Base-by-base conservation (phyloP, 2,329 filamentous ascomycete genomes). In the Venturia oleaginea region DNA sequence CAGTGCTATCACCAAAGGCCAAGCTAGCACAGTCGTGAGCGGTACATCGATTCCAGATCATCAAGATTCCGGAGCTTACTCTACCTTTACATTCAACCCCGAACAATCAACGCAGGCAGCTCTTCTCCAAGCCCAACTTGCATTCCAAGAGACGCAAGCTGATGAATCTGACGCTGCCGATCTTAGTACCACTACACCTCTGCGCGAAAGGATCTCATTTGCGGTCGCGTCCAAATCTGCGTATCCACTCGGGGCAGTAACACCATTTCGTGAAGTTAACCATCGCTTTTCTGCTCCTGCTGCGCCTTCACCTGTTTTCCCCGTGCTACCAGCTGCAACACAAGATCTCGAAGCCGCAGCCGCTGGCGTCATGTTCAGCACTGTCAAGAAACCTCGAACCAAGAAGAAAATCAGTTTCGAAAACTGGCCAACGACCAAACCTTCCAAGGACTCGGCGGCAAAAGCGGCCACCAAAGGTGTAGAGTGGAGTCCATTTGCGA, bases 91-190 rank as follows among this genome's bases (percentile, higher is more conserved):
- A 1, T 51, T 30, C 30, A 51, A 51, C 15, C 37, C 59, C 3
- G 68, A 71, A 40, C 70, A 71, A 55, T 76, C 72, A 11, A 76
- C 73, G 2, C 75, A 76, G 67, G 71, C 72, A 27, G 71, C 75
- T 37, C 69, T 77, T 67, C 61, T 72, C 64, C 64, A 72, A 46
- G 72, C 73, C 55, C 72, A 72, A 43, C 67, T 69, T 43, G 71
- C 72, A 30, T 74, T 74, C 51, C 74, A 72, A 63, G 70, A 74
- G 42, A 70, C 60, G 66, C 69, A 62, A 48, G 43, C 22, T 8
- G 48, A 27, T n/a, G 51, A 57, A 27, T 57, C 37, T 34, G 27
- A 57, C 11, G 30, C 6, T 34, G 51, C 10, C 24, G 51, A 34
- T 17, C 17, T 34, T 30, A 19, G 34, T 19, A 15, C 51, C 27